Evolutionary conservation across 176 grass and related monocot genomes (phyloP).

Genomic region (Phoenix dactylifera): DNA sequence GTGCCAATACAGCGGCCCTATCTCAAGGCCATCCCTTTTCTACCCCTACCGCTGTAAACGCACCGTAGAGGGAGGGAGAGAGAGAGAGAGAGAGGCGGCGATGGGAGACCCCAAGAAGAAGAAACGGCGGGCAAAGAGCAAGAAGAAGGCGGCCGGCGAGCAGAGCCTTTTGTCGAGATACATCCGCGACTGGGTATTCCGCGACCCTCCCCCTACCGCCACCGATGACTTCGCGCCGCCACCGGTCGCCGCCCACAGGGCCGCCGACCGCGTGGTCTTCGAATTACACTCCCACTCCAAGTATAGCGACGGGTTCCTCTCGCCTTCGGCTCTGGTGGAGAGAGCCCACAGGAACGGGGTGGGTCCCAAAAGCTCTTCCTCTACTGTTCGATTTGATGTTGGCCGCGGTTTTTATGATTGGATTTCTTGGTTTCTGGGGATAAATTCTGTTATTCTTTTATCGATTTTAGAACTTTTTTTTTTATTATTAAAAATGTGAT

Average conservation of each 20-base stretch:
- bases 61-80: too few species aligned
- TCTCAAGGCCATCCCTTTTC: too few species aligned
- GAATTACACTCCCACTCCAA: constrained; percentile 90
- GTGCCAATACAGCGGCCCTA: too few species aligned
- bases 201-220: constrained; percentile 9
- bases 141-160: constrained; percentile 36
- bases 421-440: neutral
- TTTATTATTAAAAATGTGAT: too few species aligned
- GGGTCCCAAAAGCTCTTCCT: neutral
- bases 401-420: constrained; percentile 7
- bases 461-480: too few species aligned
- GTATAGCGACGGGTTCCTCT: constrained; percentile 80
- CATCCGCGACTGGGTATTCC: constrained; percentile 54
- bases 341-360: constrained; percentile 76
- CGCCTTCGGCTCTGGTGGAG: constrained; percentile 73
- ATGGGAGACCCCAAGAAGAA: constrained; percentile 54
- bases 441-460: too few species aligned
- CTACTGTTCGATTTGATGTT: constrained; percentile 13
- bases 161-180: constrained; percentile 58
- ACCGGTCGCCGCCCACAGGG: neutral
- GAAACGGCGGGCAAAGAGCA: constrained; percentile 28
- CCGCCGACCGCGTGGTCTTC: constrained; percentile 35
- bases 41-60: too few species aligned
- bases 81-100: neutral
- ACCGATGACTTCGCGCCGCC: constrained; percentile 52